Evolutionary conservation across 1,284 basidiomycete genomes (phyloP), one percentile per base, ranked within the genome.

Genomic region (Ganoderma leucocontextum): DNA sequence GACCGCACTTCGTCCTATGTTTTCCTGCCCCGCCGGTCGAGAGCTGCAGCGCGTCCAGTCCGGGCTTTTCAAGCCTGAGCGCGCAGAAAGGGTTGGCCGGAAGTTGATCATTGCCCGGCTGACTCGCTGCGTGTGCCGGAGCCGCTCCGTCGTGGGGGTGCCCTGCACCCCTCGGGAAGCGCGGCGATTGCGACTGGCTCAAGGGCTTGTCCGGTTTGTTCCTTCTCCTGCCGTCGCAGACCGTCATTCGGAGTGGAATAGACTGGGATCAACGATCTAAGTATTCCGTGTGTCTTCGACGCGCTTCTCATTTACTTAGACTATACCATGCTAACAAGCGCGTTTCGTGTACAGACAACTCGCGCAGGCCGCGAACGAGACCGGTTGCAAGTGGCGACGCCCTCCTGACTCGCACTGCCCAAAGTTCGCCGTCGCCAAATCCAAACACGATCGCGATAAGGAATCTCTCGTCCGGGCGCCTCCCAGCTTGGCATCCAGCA

Each of bases 1-100:
- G 47, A 49, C 47, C 47, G 47, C 47, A 49, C 47, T 49, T 22
- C 47, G 47, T 49, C 47, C 47, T 49, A 49, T 49, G 47, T 25
- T 44, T 17, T 25, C 12, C 47, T 47, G 44, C 22, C 47, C 22
- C 22, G 47, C 22, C 10, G 47, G 47, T 49, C 47, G 47, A 49
- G 47, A 49, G 47, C 47, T 44, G 42, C 42, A 44, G 15, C 42
- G 42, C 17, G 7, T 44, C 7, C 42, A 25, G 47, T 4, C 47
- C 10, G 10, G 44, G 39, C 39, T 41, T 13, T 4, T 13, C 8
- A 13, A 10, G 12, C 39, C 41, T 42, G 15, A 42, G 41, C 41
- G 41, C 41, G 41, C 41, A 7, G 41, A 42, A 42, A 13, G 41
- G 9, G 39, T 41, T 10, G 39, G 39, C 39, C 13, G 39, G 39